Evolutionary conservation across 2,329 filamentous ascomycete genomes (phyloP).

Genomic region (Xylaria sp.): DNA sequence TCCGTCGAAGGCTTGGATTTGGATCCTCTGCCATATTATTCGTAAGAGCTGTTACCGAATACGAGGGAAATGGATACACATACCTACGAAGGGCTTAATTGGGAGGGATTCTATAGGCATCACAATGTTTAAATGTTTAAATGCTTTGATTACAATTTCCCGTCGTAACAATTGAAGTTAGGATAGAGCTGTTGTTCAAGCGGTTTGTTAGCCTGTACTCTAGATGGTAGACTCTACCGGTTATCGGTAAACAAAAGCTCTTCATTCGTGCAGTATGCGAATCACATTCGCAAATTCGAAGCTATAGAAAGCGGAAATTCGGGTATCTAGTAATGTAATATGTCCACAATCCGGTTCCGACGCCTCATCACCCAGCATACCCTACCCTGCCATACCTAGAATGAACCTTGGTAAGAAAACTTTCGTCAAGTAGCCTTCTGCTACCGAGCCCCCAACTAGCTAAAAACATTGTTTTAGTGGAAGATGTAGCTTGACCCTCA

Average conservation of each 20-base stretch:
- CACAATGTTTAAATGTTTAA: not conserved
- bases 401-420: not conserved
- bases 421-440: not conserved
- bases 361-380: conserved; percentile 12
- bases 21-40: conserved; percentile 59
- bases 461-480: not conserved
- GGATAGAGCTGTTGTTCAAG: not conserved
- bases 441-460: not conserved
- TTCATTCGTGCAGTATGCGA: not conserved
- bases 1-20: conserved; percentile 64
- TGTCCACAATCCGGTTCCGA: conserved; percentile 17
- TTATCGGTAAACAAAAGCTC: not conserved
- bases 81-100: not conserved
- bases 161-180: not conserved
- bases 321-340: conserved; percentile 31
- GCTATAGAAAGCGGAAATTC: conserved; percentile 10
- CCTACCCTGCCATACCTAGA: conserved; percentile 2
- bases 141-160: not conserved
- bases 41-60: not conserved
- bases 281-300: not conserved
- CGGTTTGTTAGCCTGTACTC: not conserved
- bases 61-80: not conserved
- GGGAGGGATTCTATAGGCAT: not conserved
- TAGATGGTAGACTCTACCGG: not conserved
- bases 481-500: not conserved